A percentile compares a stretch with the other conserved stretches of the same genome.
Conservation (phyloP, 306 rosid species). For the Quercus ilex region DNA sequence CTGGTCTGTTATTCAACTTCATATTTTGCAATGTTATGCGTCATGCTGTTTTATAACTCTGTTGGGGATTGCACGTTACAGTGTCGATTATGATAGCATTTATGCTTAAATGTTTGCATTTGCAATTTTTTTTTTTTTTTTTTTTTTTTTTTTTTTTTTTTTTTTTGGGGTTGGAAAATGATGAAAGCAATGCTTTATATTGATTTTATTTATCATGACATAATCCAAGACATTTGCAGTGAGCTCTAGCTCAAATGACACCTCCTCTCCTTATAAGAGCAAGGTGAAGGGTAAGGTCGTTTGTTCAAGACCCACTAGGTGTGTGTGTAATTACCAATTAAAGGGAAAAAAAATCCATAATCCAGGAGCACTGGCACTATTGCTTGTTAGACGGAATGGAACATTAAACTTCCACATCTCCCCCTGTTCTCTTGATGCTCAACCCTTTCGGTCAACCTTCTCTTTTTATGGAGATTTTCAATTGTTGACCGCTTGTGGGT, state of each 20-base stretch:
- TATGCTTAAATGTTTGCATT: background rate
- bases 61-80: background rate
- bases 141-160: background rate
- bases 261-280: too few relatives aligned
- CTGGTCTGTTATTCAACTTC: constrained; percentile 11
- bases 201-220: background rate
- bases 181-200: background rate
- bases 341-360: too few relatives aligned
- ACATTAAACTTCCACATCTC: background rate
- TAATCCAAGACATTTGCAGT: background rate
- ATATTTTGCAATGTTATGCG: constrained; percentile 1
- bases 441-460: background rate
- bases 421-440: background rate
- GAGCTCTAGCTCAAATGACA: too few relatives aligned
- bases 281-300: too few relatives aligned
- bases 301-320: too few relatives aligned
- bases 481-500: too few relatives aligned
- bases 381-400: background rate
- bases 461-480: too few relatives aligned
- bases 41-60: constrained; percentile 2
- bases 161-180: background rate
- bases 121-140: background rate
- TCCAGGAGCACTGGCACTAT: background rate
- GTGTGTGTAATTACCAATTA: too few relatives aligned
- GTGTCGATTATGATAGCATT: background rate